Evolutionary conservation across 1,139 yeast genomes (phyloP).

Genomic region (Geotrichum carabidarum): DNA sequence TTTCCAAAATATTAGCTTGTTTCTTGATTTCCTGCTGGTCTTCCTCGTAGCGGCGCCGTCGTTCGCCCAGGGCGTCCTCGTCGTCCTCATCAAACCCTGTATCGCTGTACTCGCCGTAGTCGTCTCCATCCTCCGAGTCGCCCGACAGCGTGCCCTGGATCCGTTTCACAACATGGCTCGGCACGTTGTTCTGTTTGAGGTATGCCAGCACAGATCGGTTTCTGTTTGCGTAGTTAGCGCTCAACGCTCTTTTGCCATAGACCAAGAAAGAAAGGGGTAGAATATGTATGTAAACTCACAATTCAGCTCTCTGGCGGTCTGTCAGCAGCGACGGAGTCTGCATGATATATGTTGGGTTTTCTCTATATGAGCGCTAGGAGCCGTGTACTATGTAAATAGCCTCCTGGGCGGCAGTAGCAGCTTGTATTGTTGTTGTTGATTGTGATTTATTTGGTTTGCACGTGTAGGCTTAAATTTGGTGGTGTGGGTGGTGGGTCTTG

Average conservation of each 20-base stretch:
- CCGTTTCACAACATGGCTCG: constrained; percentile 13
- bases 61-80: constrained; percentile 8
- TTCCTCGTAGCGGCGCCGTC: constrained; percentile 15
- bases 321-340: constrained; percentile 25
- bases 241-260: neutral
- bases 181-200: constrained; percentile 25
- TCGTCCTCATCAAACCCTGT: constrained; percentile 7
- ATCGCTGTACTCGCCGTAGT: constrained; percentile 12
- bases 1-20: constrained; percentile 49
- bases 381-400: neutral
- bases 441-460: neutral
- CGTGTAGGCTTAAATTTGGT: neutral
- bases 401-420: neutral
- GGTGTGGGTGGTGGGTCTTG: neutral
- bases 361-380: too few relatives aligned
- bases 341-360: constrained; percentile 7
- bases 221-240: constrained; percentile 17
- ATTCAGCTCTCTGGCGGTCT: constrained; percentile 29
- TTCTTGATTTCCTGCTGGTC: constrained; percentile 17
- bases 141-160: constrained; percentile 12
- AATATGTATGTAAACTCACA: constrained; percentile 19
- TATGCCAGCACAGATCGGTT: constrained; percentile 34
- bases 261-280: neutral
- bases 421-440: neutral
- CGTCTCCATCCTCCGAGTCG: constrained; percentile 6